phyloP scores from a whole-genome alignment of 805 yeast genomes.

The Danielia reshetovae region DNA sequence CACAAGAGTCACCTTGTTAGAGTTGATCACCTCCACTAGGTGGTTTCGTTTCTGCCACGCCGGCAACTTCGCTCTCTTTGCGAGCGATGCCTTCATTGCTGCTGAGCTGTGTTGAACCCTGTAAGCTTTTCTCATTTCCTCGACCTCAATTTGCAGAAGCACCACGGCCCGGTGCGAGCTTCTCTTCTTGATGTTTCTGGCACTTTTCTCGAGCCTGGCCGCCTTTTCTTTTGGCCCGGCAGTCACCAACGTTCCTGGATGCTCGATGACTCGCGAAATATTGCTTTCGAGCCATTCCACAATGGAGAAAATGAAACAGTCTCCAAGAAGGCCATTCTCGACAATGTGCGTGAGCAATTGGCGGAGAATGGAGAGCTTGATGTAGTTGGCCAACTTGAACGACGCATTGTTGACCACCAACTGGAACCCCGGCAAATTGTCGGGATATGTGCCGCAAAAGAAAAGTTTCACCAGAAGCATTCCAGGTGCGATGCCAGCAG shows the following conservation, averaged over 20 bases:
- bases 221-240: neutral
- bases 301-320: slow-evolving; percentile 62
- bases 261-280: slow-evolving; percentile 50
- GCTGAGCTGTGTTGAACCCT: slow-evolving; percentile 1
- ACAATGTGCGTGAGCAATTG: slow-evolving; percentile 43
- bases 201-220: neutral
- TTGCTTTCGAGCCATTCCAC: slow-evolving; percentile 76
- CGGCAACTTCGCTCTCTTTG: slow-evolving; percentile 58
- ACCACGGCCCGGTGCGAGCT: neutral
- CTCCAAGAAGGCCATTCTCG: slow-evolving; percentile 54
- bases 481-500: slow-evolving; percentile 5
- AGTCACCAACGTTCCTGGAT: slow-evolving; percentile 65
- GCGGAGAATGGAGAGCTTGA: slow-evolving; percentile 54
- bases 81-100: slow-evolving; percentile 34
- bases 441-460: slow-evolving; percentile 51
- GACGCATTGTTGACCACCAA: slow-evolving; percentile 35
- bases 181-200: slow-evolving; percentile 1
- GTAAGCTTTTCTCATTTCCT: slow-evolving; percentile 4
- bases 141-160: slow-evolving; percentile 3
- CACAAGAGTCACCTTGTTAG: slow-evolving; percentile 64
- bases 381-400: slow-evolving; percentile 63
- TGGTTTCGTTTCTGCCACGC: slow-evolving; percentile 72
- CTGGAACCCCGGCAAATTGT: slow-evolving; percentile 65
- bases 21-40: slow-evolving; percentile 52
- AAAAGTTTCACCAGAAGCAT: slow-evolving; percentile 21